These are phyloP conservation scores for Betula pendula DNA, from an alignment of 306 rosid genomes.

Conservation along the genomic window DNA sequence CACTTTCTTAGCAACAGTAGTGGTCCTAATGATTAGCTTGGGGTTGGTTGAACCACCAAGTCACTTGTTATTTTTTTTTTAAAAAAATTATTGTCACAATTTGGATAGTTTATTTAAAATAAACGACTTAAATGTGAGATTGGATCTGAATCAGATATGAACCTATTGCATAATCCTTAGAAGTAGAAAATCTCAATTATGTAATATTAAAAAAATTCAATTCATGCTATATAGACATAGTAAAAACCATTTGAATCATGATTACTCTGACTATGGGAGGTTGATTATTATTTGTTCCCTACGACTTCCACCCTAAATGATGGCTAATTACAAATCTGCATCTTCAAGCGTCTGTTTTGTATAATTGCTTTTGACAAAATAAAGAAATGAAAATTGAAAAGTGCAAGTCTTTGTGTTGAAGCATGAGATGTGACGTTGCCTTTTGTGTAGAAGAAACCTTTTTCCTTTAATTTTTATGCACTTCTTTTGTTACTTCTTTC, in stretches of 20 bases:
- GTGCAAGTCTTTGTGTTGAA: neutral
- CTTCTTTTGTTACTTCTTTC: neutral
- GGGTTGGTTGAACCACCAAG: no score
- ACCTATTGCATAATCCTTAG: no score
- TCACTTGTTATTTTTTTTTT: no score
- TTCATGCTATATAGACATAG: neutral
- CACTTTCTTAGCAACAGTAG: no score
- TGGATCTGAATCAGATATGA: no score
- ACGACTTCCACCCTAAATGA: conserved; percentile 29
- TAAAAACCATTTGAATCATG: neutral
- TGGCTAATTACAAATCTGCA: conserved; percentile 19
- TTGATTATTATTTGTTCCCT: conserved; percentile 18
- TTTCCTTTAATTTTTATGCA: no score
- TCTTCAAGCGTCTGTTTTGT: conserved; percentile 21
- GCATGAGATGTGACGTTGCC: neutral
- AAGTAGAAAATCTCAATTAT: neutral
- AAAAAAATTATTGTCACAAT: no score
- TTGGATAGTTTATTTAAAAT: no score
- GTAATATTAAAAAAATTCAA: neutral
- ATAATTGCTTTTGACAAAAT: conserved; percentile 14
- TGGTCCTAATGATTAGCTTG: no score
- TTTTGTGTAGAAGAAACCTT: neutral
- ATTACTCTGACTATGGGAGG: neutral
- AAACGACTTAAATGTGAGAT: no score
- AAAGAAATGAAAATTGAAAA: conserved; percentile 10